Percentiles rank a stretch among this genome's conserved stretches.
Evolutionary conservation across 495 filamentous ascomycete genomes (phyloP).

Genomic region (Jackrogersella minutella): DNA sequence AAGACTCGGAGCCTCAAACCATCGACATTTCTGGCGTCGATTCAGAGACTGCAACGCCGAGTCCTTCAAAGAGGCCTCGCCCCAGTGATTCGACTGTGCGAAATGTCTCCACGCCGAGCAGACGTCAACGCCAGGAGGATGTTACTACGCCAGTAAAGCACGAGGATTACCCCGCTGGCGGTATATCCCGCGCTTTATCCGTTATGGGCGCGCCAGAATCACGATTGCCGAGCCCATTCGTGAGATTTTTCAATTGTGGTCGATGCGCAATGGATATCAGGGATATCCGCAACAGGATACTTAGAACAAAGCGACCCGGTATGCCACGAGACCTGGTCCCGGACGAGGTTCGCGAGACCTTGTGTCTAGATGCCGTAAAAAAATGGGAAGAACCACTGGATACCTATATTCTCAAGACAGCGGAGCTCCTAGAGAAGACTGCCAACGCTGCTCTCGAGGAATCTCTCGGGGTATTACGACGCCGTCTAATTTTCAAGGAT

Average conservation of each 20-base stretch:
- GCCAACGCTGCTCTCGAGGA: constrained; percentile 44
- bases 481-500: constrained; percentile 51
- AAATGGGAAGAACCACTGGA: constrained; percentile 49
- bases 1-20: constrained; percentile 40
- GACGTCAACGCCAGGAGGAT: constrained; percentile 26
- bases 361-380: constrained; percentile 49
- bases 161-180: constrained; percentile 15
- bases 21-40: constrained; percentile 43
- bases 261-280: constrained; percentile 40
- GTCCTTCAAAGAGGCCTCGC: constrained; percentile 36
- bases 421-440: constrained; percentile 43
- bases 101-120: constrained; percentile 22
- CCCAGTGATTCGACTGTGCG: constrained; percentile 39
- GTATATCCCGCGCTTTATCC: constrained; percentile 25
- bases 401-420: constrained; percentile 47
- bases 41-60: constrained; percentile 34
- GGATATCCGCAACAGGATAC: constrained; percentile 51
- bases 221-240: constrained; percentile 25
- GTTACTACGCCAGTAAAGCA: constrained; percentile 26
- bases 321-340: constrained; percentile 54
- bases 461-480: constrained; percentile 49
- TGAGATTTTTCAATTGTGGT: constrained; percentile 27
- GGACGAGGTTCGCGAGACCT: constrained; percentile 49
- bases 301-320: constrained; percentile 49
- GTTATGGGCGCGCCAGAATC: neutral